Conservation (phyloP, 2,329 filamentous ascomycete species). For the Ascochyta clinopodiicola region DNA sequence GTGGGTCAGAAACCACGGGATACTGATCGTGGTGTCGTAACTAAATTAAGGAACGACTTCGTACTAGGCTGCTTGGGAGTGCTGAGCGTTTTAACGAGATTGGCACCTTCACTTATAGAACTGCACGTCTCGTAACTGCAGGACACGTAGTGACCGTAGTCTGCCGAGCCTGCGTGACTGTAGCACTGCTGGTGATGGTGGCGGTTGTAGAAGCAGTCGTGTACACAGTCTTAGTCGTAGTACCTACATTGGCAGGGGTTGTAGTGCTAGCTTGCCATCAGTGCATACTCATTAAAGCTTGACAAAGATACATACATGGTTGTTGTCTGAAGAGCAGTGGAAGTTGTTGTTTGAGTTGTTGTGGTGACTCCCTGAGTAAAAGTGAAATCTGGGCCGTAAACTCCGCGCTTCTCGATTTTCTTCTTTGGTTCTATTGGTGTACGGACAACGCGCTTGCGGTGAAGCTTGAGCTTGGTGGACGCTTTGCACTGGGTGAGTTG, state of each 20-base stretch:
- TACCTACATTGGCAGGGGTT: constrained; percentile 2
- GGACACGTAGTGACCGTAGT: constrained; percentile 13
- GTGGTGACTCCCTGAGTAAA: constrained; percentile 7
- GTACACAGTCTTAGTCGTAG: constrained; percentile 7
- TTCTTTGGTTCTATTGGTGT: neutral
- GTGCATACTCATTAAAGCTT: neutral
- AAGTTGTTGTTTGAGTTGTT: constrained; percentile 3
- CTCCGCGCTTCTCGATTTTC: constrained; percentile 5
- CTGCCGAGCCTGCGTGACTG: neutral
- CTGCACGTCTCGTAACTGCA: neutral
- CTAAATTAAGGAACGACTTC: constrained; percentile 3
- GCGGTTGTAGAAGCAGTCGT: constrained; percentile 3
- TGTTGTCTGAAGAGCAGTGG: neutral
- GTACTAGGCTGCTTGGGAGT: neutral
- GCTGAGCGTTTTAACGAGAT: neutral
- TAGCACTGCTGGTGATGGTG: neutral
- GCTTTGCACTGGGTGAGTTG: constrained; percentile 7
- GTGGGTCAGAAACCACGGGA: neutral
- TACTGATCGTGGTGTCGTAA: neutral
- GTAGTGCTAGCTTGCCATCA: constrained; percentile 1
- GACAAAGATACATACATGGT: constrained; percentile 3
- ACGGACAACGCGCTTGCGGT: constrained; percentile 10
- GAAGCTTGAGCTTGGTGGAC: constrained; percentile 5
- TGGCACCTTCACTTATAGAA: neutral
- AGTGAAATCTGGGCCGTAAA: constrained; percentile 13